Evolutionary conservation across 2,329 filamentous ascomycete species (phyloP), one percentile per base, ranked within the genome.

Genomic region (Scopulariopsis brevicaulis): DNA sequence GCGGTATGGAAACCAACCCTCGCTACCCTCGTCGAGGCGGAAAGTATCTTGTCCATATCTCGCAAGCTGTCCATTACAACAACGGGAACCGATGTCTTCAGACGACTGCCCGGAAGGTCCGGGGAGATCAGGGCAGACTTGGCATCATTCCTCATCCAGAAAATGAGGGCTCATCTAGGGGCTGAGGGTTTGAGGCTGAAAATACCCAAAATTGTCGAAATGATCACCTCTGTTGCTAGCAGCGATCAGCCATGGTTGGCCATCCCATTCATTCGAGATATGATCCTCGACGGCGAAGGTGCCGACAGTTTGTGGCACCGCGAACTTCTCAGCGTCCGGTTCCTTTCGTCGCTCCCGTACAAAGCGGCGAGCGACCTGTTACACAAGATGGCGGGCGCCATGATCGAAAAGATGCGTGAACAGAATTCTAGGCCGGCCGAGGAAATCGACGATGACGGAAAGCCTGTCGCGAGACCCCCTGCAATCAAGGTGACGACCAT

Each of bases 401-500:
- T 73, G 12, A 60, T 58, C 6, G 64, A 69, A 15, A 65, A 64
- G 54, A 64, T 72, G 56, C 59, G 63, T 15, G 58, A 66, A 22
- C 65, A 66, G 53, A 66, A 64, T 24, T 43, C 48, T 22, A 60
- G 62, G 3, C 55, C 48, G 56, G 52, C 25, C 58, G 59, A 40
- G 35, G 52, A n/a, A 46, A 50, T 18, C 5, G 11, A 18, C 6
- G 55, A 43, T 1, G 56, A 61, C 3, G 22, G 61, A 25, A 43
- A 50, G 2, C 63, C 67, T 2, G 57, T 4, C 20, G 4, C n/a
- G 4, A 8, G 14, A 15, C 46, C 20, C 3, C 20, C 46, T 11
- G 20, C 62, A 3, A 62, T 73, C 55, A 72, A 71, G 57, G 63
- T 73, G 5, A 69, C 66, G 1, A 73, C 70, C 0, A 63, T 73